These are phyloP conservation scores for Chaetomiaceae sp. DNA, from an alignment of 2,329 filamentous ascomycete genomes.

Conservation along the genomic window DNA sequence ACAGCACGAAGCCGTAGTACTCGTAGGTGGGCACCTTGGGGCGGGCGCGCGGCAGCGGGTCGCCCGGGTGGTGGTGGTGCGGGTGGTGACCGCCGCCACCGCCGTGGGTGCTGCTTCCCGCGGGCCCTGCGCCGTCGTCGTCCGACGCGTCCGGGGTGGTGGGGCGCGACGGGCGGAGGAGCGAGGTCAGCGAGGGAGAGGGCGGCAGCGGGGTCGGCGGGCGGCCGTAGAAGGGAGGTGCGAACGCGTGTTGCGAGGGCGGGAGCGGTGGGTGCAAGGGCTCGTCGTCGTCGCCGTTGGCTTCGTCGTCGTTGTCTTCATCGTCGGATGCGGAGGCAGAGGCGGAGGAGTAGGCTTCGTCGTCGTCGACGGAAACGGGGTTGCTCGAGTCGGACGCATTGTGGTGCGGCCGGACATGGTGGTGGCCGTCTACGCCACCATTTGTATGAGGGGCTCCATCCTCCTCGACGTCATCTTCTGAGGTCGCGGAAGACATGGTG, in stretches of 20 bases:
- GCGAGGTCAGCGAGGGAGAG: slow-evolving; percentile 84
- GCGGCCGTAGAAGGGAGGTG: slow-evolving; percentile 91
- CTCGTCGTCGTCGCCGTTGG: slow-evolving; percentile 27
- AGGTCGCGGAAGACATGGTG: slow-evolving; percentile 27
- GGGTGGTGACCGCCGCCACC: neutral
- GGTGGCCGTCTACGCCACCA: slow-evolving; percentile 5
- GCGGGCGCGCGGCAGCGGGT: slow-evolving; percentile 72
- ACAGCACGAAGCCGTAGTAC: slow-evolving; percentile 97
- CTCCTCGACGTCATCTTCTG: slow-evolving; percentile 25
- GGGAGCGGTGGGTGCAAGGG: slow-evolving; percentile 39
- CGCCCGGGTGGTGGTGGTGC: slow-evolving; percentile 30
- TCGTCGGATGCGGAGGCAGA: slow-evolving; percentile 32
- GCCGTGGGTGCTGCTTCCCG: slow-evolving; percentile 21
- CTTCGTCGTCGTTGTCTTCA: slow-evolving; percentile 26
- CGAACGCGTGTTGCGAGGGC: slow-evolving; percentile 47
- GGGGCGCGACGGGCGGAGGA: slow-evolving; percentile 83
- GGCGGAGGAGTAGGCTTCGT: slow-evolving; percentile 22
- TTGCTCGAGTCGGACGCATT: slow-evolving; percentile 10
- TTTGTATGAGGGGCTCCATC: slow-evolving; percentile 8
- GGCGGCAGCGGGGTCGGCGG: slow-evolving; percentile 93
- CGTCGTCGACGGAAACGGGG: slow-evolving; percentile 6
- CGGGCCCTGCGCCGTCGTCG: slow-evolving; percentile 52
- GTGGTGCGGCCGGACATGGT: slow-evolving; percentile 2
- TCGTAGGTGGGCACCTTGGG: slow-evolving; percentile 98
- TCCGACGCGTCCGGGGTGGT: slow-evolving; percentile 90